Conservation (phyloP, 1,284 basidiomycete genomes). For the Pulchroboletus neoregius region DNA sequence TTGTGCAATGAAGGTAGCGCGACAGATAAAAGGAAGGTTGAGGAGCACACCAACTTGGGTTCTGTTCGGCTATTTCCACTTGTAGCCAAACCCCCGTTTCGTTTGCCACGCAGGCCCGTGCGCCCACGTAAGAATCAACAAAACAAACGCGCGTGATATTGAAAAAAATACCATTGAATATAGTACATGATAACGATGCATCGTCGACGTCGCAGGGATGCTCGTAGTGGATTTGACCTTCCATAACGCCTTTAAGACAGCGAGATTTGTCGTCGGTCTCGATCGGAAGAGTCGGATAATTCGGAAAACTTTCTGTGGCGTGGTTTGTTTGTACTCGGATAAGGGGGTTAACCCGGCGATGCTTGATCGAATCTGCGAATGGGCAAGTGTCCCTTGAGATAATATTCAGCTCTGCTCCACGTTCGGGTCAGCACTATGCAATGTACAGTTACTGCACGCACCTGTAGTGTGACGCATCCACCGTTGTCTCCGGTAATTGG, state of each 20-base stretch:
- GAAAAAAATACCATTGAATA: slow-evolving; percentile 34
- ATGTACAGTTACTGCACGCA: slow-evolving; percentile 9
- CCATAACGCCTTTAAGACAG: slow-evolving; percentile 16
- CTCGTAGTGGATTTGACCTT: slow-evolving; percentile 16
- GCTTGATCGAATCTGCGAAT: slow-evolving; percentile 24
- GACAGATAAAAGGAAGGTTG: slow-evolving; percentile 40
- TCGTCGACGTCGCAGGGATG: slow-evolving; percentile 21
- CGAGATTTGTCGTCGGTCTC: slow-evolving; percentile 2
- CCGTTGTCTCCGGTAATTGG: slow-evolving; percentile 22
- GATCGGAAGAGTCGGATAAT: slow-evolving; percentile 9
- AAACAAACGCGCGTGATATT: slow-evolving; percentile 32
- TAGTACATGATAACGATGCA: slow-evolving; percentile 27
- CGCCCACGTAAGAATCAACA: slow-evolving; percentile 39
- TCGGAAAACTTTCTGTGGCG: slow-evolving; percentile 13
- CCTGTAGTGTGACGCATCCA: slow-evolving; percentile 7
- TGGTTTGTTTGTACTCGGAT: slow-evolving; percentile 34
- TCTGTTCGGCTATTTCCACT: slow-evolving; percentile 39
- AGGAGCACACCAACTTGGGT: slow-evolving; percentile 39
- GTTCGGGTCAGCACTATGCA: neutral
- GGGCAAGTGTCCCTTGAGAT: slow-evolving; percentile 8
- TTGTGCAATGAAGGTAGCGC: slow-evolving; percentile 27
- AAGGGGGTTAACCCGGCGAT: slow-evolving; percentile 25
- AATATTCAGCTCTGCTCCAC: slow-evolving; percentile 3
- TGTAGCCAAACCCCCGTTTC: slow-evolving; percentile 37
- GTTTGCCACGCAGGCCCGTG: slow-evolving; percentile 39